A percentile compares a stretch with the other conserved stretches of the same genome.
These are phyloP conservation scores for Phytophthora colocasiae DNA, from an alignment of 352 stramenopile species.

Conservation along the genomic window DNA sequence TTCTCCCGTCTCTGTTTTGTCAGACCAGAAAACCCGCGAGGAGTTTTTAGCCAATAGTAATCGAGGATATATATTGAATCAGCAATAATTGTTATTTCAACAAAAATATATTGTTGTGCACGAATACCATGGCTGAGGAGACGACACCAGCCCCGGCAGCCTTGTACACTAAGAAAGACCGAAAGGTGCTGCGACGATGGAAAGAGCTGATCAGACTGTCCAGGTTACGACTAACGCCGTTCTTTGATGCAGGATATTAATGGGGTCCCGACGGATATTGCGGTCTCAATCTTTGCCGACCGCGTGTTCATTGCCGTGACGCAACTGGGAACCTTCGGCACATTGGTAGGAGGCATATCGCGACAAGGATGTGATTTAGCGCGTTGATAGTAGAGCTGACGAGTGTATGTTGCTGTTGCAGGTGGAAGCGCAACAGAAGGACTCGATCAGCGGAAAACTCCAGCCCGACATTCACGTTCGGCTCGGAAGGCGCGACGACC, in stretches of 20 bases:
- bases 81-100: neutral
- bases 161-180: slow-evolving; percentile 54
- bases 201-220: neutral
- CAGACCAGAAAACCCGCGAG: slow-evolving; percentile 21
- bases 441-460: slow-evolving; percentile 80
- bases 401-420: slow-evolving; percentile 22
- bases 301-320: slow-evolving; percentile 86
- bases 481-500: slow-evolving; percentile 80
- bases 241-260: slow-evolving; percentile 67
- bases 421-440: slow-evolving; percentile 79
- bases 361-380: too few relatives aligned
- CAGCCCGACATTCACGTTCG: slow-evolving; percentile 82
- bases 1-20: slow-evolving; percentile 38
- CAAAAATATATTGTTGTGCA: slow-evolving; percentile 8
- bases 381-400: neutral
- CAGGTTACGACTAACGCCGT: neutral
- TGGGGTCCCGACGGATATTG: slow-evolving; percentile 70
- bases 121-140: slow-evolving; percentile 20
- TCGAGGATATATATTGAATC: neutral
- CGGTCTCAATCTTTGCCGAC: slow-evolving; percentile 80
- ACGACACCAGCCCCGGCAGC: slow-evolving; percentile 8
- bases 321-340: slow-evolving; percentile 84
- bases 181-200: slow-evolving; percentile 35
- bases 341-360: slow-evolving; percentile 48
- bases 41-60: slow-evolving; percentile 29